phyloP scores from a whole-genome alignment of 345 rosid species.

The Aegle marmelos region DNA sequence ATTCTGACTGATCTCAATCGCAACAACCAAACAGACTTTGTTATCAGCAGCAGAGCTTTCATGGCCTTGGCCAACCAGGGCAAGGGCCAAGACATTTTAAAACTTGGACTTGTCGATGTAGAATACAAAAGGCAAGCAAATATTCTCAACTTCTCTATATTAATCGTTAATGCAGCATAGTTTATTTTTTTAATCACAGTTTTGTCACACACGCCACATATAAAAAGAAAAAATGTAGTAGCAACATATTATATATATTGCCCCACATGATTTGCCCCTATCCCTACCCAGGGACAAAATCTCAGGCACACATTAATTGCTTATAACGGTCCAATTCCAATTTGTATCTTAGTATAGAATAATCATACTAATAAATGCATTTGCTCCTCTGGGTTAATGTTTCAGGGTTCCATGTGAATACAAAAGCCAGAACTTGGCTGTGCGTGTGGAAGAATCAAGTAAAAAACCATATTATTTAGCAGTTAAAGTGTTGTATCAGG shows the following conservation, averaged over 20 bases:
- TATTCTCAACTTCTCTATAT: background rate
- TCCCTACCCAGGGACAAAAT: background rate
- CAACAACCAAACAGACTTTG: conserved; percentile 65
- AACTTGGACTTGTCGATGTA: conserved; percentile 59
- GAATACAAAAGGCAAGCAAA: conserved; percentile 65
- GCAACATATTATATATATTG: background rate
- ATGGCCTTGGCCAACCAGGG: conserved; percentile 71
- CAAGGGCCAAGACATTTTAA: conserved; percentile 42
- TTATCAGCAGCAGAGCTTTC: conserved; percentile 82
- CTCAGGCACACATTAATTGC: conserved; percentile 27
- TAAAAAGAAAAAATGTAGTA: background rate
- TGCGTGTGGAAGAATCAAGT: conserved; percentile 94
- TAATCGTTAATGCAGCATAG: background rate
- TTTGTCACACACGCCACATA: background rate
- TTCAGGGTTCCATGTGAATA: conserved; percentile 84
- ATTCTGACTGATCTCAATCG: conserved; percentile 66
- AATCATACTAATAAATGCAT: background rate
- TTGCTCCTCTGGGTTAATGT: background rate
- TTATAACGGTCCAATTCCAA: conserved; percentile 28
- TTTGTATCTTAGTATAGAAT: background rate
- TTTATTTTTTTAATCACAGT: background rate
- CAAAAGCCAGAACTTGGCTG: conserved; percentile 57
- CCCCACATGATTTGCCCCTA: background rate
- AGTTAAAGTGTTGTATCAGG: conserved; percentile 71
- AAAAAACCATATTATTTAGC: conserved; percentile 66